Percentiles rank a stretch among this genome's conserved stretches.
phyloP scores from a whole-genome alignment of 78 protist species.

The Dictyostelium discoideum region DNA sequence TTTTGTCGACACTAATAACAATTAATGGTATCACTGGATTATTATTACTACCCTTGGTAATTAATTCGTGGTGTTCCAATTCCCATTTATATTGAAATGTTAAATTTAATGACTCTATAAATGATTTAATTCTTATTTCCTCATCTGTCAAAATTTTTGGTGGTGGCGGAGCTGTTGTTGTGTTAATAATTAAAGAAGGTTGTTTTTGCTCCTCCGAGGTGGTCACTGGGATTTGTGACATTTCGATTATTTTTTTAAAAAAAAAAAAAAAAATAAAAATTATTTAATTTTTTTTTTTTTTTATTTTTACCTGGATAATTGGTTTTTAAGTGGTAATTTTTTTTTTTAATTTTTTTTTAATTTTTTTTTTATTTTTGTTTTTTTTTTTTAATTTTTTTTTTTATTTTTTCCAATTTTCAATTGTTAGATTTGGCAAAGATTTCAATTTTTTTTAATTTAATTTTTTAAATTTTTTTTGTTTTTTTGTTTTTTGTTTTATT shows the following conservation, averaged over 20 bases:
- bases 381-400: background rate
- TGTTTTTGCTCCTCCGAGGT: background rate
- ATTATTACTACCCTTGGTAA: background rate
- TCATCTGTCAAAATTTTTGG: background rate
- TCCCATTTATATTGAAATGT: constrained; percentile 22
- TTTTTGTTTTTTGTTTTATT: too few species aligned
- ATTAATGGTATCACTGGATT: constrained; percentile 18
- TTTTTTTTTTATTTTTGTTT: background rate
- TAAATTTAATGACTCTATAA: background rate
- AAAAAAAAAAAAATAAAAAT: background rate
- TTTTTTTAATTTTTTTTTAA: background rate
- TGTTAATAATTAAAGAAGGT: background rate
- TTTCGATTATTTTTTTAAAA: background rate
- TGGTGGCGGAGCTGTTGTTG: background rate
- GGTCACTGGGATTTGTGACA: background rate
- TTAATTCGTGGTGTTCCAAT: background rate
- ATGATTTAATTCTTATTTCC: background rate
- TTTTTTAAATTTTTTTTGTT: background rate
- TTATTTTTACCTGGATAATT: too few species aligned
- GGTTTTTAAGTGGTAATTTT: too few species aligned
- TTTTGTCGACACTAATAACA: constrained; percentile 6
- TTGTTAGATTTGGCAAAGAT: too few species aligned
- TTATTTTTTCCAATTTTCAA: background rate
- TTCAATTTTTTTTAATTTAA: background rate
- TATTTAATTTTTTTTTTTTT: background rate